Evolutionary conservation across 768 basidiomycete species (phyloP).

Genomic region (Coprinellus micaceus): DNA sequence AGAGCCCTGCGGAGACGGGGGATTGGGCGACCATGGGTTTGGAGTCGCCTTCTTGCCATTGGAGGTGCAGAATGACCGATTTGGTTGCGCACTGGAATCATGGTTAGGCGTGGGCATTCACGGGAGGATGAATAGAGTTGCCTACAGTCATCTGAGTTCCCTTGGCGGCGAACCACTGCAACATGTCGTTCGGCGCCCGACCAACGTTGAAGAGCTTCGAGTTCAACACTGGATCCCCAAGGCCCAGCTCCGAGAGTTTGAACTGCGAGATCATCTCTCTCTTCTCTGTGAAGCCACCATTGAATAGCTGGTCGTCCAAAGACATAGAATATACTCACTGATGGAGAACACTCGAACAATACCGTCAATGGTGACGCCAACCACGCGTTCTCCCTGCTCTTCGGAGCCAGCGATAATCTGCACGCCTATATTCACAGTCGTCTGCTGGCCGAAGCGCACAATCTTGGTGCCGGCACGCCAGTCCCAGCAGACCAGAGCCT

Average conservation of each 20-base stretch:
- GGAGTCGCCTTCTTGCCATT: constrained; percentile 72
- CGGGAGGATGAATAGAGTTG: constrained; percentile 6
- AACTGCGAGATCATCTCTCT: constrained; percentile 93
- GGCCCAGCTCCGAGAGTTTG: constrained; percentile 76
- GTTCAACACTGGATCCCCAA: constrained; percentile 59
- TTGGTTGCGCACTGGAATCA: constrained; percentile 75
- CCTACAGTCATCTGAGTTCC: constrained; percentile 86
- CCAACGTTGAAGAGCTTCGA: constrained; percentile 76
- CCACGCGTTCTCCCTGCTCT: constrained; percentile 73
- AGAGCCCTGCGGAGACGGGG: constrained; percentile 17
- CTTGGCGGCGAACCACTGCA: constrained; percentile 91
- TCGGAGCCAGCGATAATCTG: constrained; percentile 58
- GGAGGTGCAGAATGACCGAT: constrained; percentile 77
- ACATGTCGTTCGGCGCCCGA: constrained; percentile 79
- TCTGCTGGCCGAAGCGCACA: constrained; percentile 89
- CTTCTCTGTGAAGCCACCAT: constrained; percentile 32
- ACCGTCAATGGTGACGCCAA: constrained; percentile 91
- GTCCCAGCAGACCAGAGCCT: constrained; percentile 84
- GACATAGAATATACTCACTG: constrained; percentile 44
- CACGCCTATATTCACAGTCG: constrained; percentile 87
- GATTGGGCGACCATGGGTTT: constrained; percentile 21
- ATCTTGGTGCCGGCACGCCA: constrained; percentile 88
- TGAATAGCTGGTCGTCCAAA: background rate
- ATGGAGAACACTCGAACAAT: constrained; percentile 90
- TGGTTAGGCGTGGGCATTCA: background rate